Evolutionary conservation across 2,329 filamentous ascomycete genomes (phyloP), one percentile per base, ranked within the genome.

Genomic region (Epichloe elymi): DNA sequence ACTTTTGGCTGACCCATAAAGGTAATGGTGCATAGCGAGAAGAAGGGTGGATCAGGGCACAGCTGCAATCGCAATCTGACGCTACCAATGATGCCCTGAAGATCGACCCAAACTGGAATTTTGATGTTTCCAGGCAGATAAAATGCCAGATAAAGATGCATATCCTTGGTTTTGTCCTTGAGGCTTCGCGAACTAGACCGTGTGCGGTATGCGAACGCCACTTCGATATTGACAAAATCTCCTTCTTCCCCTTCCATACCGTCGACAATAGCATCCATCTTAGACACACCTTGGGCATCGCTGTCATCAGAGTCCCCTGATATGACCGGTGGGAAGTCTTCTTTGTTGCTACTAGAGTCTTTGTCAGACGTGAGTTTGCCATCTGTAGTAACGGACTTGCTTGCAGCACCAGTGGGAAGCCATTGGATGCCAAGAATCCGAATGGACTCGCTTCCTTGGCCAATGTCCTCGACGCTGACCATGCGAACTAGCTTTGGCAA

Each of bases 171-270:
- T 59, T 85, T 84, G 15, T 82, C 76, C 55, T 84, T 83, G 47
- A 86, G 70, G 2, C 75, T 79, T 55, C 78, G 80, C 33, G 75
- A 74, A 8, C 75, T 77, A 0, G 78, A 76, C 33, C 81, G 74
- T 10, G 81, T 79, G 37, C 82, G 74, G 63, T 89, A 90, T 1
- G 85, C 81, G 59, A 89, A 83, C 0, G 83, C 83, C 15, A 88
- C 70, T 61, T 90, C 86, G 49, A 89, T 67, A 59, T 89, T 89
- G 63, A 88, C 75, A 59, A 88, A 88, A 56, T 88, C 84, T 11
- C 85, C 85, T 61, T 88, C 83, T 63, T 88, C 85, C 2, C 82
- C 84, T 58, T 86, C 80, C 81, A 87, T 84, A 1, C 81, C 82
- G 57, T 82, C 74, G 2, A 65, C 65, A 19, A 69, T 56, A 0